phyloP scores from a whole-genome alignment of 2,329 filamentous ascomycete species.

The Leptographium wingfieldii region DNA sequence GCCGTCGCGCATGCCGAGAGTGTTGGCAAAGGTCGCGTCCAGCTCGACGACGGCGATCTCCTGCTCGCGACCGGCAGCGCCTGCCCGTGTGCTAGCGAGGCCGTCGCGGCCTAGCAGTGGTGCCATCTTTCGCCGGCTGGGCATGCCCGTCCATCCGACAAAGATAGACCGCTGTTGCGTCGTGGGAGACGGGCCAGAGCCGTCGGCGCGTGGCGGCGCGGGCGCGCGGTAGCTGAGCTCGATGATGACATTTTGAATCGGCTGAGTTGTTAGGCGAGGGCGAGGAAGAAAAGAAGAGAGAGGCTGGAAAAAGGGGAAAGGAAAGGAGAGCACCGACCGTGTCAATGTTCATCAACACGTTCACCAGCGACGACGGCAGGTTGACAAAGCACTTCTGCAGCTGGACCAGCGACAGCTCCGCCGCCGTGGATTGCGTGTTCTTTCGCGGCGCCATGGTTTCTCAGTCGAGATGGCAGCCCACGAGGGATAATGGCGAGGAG shows the following conservation, averaged over 20 bases:
- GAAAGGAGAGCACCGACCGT: constrained; percentile 47
- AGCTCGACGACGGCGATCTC: constrained; percentile 72
- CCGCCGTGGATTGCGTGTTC: constrained; percentile 52
- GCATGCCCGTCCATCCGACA: constrained; percentile 95
- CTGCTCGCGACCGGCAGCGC: constrained; percentile 43
- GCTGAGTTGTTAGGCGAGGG: constrained; percentile 31
- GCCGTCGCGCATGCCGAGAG: constrained; percentile 66
- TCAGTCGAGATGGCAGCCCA: neutral
- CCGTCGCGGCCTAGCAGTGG: constrained; percentile 33
- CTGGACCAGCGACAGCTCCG: constrained; percentile 74
- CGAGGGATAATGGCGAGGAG: neutral
- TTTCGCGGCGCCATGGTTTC: constrained; percentile 31
- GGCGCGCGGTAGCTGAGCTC: constrained; percentile 68
- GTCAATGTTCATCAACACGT: constrained; percentile 77
- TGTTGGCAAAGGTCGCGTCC: constrained; percentile 69
- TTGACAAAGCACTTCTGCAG: constrained; percentile 94
- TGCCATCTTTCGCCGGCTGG: constrained; percentile 71
- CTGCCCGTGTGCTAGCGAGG: neutral
- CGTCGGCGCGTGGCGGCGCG: constrained; percentile 31
- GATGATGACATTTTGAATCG: constrained; percentile 91
- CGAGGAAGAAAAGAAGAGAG: neutral
- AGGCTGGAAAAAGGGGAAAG: neutral
- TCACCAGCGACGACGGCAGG: constrained; percentile 72
- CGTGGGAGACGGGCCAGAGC: constrained; percentile 23
- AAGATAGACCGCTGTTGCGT: constrained; percentile 54